Base-by-base conservation (phyloP, 768 basidiomycete genomes). In the Agaricus sinodeliciosus region DNA sequence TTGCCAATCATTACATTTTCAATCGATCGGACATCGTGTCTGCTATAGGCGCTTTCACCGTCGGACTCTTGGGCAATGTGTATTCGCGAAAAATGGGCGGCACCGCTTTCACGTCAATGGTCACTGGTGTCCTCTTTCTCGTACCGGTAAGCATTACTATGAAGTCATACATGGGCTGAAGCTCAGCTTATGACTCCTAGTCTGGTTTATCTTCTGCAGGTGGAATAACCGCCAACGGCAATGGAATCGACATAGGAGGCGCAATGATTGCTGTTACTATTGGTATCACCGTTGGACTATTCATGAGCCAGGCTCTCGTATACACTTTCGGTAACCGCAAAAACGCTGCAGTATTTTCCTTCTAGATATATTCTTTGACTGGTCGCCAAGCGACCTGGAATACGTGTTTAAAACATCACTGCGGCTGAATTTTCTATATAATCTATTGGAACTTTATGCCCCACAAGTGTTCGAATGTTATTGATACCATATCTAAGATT, bases 381-480 rank as follows among this genome's bases (percentile, higher is more conserved):
- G 11, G 47, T 25, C 39, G 46, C 3, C 18, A 19, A 40, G 22
- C 25, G 35, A 28, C n/a, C 16, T 25, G 3, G 26, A n/a, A 22
- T 22, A 22, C 22, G 26, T 11, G n/a, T 28, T 57, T 83, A 94
- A 73, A 96, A 89, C 73, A 91, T 82, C 13, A 96, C 93, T 4
- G 94, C 94, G 0, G 93, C 81, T 22, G 91, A 85, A 64, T 84
- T 87, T 69, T 93, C 92, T 56, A 96, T 87, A 46, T 76, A 79
- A 57, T 94, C 94, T 62, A 96, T 80, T 43, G 91, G 85, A 9
- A 91, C 91, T 73, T 98, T 99, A 76, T 99, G 96, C 13, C 96
- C 96, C 43, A 99, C 90, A 36, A 99, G 75, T 13, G 94, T 93
- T 59, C 96, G 77, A 60, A 99, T 99, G 67, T 99, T 98, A 67